Percentiles rank a stretch among this genome's conserved stretches.
Conservation (phyloP, 306 rosid genomes). For the Biancaea sappan region DNA sequence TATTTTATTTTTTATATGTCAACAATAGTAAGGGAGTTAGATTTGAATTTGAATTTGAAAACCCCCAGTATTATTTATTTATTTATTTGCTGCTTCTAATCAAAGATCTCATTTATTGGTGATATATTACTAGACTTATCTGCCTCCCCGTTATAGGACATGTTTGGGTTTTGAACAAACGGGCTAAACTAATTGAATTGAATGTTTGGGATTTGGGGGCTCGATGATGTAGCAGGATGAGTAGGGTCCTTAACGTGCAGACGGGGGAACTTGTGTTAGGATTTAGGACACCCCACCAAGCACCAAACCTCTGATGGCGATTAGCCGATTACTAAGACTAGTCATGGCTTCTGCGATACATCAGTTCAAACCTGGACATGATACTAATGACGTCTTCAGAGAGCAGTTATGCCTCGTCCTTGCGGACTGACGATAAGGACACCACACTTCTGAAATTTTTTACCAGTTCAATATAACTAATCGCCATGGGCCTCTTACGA, state of each 20-base stretch:
- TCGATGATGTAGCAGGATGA: background rate
- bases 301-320: background rate
- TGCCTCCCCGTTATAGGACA: background rate
- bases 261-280: too few species aligned
- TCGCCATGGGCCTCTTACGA: slow-evolving; percentile 2
- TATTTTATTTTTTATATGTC: slow-evolving; percentile 2
- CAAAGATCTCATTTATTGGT: background rate
- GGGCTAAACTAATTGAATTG: background rate
- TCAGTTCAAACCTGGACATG: background rate
- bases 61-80: background rate
- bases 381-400: background rate
- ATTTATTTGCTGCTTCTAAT: background rate
- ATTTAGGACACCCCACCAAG: background rate
- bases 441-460: slow-evolving; percentile 10
- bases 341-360: background rate
- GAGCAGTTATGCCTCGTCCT: background rate
- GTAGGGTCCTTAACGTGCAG: background rate
- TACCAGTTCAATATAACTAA: background rate
- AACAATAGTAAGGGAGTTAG: background rate
- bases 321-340: background rate
- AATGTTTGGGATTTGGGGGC: background rate
- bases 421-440: background rate
- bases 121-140: background rate
- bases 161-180: background rate
- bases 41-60: slow-evolving; percentile 32